These are phyloP conservation scores for Microcera coccophila DNA, from an alignment of 2,329 filamentous ascomycete genomes.

Conservation along the genomic window DNA sequence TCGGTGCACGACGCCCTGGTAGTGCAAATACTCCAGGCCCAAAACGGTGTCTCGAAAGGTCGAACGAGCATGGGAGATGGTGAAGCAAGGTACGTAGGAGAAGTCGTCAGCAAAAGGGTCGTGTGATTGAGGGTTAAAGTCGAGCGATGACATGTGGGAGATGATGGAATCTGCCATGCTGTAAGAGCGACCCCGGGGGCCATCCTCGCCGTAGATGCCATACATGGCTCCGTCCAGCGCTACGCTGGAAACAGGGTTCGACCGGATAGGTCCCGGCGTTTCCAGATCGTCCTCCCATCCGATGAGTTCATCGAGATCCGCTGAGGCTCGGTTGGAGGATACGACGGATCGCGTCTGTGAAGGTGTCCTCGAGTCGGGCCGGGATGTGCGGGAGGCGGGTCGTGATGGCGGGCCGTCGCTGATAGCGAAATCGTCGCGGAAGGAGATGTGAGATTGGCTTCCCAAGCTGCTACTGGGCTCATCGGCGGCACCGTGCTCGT, in stretches of 20 bases:
- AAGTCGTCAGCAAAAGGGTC: conserved; percentile 79
- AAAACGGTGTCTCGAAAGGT: conserved; percentile 91
- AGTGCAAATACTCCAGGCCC: conserved; percentile 89
- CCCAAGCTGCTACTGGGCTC: conserved; percentile 44
- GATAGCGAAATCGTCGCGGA: conserved; percentile 38
- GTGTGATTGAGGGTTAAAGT: conserved; percentile 54
- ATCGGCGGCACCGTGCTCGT: conserved; percentile 68
- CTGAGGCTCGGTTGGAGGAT: conserved; percentile 33
- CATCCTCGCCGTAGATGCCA: conserved; percentile 61
- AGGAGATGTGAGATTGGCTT: conserved; percentile 41
- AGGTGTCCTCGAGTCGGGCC: conserved; percentile 43
- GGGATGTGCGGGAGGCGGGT: conserved; percentile 37
- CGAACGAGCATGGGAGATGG: conserved; percentile 73
- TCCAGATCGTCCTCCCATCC: conserved; percentile 51
- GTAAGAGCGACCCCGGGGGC: conserved; percentile 64
- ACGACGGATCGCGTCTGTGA: conserved; percentile 47
- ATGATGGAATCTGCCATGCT: conserved; percentile 77
- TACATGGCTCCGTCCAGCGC: conserved; percentile 76
- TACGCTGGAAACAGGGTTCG: conserved; percentile 49
- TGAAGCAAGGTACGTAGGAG: conserved; percentile 90
- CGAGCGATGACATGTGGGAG: conserved; percentile 64
- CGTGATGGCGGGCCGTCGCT: conserved; percentile 36
- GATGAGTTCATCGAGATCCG: conserved; percentile 36
- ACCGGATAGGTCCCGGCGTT: conserved; percentile 50
- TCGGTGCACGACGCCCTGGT: conserved; percentile 77